Base-by-base conservation (phyloP, 1,284 basidiomycete species). In the Cryptococcus sp. region DNA sequence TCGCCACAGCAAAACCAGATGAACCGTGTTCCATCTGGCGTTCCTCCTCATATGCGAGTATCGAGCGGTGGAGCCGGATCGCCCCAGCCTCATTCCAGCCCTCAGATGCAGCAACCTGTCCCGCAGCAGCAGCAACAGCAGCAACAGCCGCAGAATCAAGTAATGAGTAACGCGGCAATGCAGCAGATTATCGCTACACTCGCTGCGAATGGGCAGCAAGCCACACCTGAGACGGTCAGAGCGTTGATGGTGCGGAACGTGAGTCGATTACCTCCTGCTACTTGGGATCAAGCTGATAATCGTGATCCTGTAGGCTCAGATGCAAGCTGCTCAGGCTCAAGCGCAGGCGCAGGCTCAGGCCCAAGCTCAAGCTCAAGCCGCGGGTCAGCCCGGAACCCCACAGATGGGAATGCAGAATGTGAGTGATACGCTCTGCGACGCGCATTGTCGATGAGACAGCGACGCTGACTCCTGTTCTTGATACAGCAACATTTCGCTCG, bases 121-220 rank as follows among this genome's bases (percentile, higher is more conserved):
- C 47, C 42, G 42, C 42, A 45, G 11, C n/a, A 45, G 11, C n/a
- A 15, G 46, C 16, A 25, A n/a, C 46, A 23, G 47, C 44, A 23
- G 19, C 22, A 23, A 45, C 22, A 45, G 8, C 47, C 47, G 6
- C 47, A 48, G 47, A 20, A 48, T 6, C 19, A 27, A 27, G 47
- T 27, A 20, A 55, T 61, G 39, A 61, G 56, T 39, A 53, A 63
- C 16, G 63, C 61, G 4, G 39, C 56, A 13, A 60, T 69, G 55
- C 69, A 73, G 64, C 66, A 68, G 52, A 68, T 74, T 48, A 60
- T 74, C 3, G 56, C 62, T n/a, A 57, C 62, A 17, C 55, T 75
- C 6, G 61, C 65, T 4, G 69, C 70, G 39, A 64, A 50, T 40
- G 74, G 74, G 5, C 67, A 71, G 56, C 61, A 62, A 42, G 61